Conservation (phyloP, 1,139 yeast genomes). For the Pichiaceae sp. region DNA sequence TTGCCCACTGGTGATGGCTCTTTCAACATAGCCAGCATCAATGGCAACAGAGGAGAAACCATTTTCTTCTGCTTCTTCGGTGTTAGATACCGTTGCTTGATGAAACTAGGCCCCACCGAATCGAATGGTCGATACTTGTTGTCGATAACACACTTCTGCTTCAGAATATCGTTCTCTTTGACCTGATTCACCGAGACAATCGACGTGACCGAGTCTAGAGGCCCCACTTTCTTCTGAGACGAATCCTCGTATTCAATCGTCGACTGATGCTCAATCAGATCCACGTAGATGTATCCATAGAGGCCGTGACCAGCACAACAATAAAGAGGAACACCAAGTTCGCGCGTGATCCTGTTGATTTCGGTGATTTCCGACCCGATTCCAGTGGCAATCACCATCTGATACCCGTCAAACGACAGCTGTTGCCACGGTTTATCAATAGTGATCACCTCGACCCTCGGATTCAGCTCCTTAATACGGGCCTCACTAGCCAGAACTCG, state of each 20-base stretch:
- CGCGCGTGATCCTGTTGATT: constrained; percentile 49
- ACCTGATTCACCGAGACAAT: constrained; percentile 38
- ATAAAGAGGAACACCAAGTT: constrained; percentile 55
- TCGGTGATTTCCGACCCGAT: constrained; percentile 35
- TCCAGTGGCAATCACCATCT: constrained; percentile 72
- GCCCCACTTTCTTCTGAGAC: constrained; percentile 38
- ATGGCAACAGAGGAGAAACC: constrained; percentile 54
- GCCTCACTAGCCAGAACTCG: constrained; percentile 49
- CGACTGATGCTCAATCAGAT: constrained; percentile 58
- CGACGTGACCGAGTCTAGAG: constrained; percentile 40
- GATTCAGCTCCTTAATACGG: constrained; percentile 64
- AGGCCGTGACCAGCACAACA: constrained; percentile 68
- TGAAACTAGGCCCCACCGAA: constrained; percentile 20
- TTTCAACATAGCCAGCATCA: constrained; percentile 49
- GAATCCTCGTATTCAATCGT: constrained; percentile 45
- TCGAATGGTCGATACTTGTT: constrained; percentile 43
- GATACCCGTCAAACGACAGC: constrained; percentile 40
- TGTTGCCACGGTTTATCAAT: constrained; percentile 26
- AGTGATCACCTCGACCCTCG: constrained; percentile 52
- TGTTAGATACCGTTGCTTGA: constrained; percentile 28
- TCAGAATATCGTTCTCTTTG: constrained; percentile 30
- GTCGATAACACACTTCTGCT: constrained; percentile 42
- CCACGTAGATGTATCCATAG: constrained; percentile 76
- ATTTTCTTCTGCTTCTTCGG: constrained; percentile 45
- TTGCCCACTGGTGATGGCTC: constrained; percentile 10